Base-by-base conservation (phyloP, 2,329 filamentous ascomycete genomes). In the Clathrospora elynae region DNA sequence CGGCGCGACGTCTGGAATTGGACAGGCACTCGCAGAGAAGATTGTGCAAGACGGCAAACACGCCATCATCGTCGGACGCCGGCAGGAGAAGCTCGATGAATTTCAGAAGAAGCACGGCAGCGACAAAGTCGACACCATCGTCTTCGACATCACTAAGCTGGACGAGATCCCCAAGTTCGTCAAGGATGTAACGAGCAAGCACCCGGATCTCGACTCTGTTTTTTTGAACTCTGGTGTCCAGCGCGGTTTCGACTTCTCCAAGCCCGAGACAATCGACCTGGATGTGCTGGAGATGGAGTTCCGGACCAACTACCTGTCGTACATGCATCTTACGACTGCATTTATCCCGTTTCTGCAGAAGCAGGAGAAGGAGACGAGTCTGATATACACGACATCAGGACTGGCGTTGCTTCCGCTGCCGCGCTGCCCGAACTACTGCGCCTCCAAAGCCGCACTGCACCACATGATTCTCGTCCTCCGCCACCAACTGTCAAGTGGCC, bases 141-240 rank as follows among this genome's bases (percentile, higher is more conserved):
- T 68, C 4, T 77, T 81, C 49, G 79, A 82, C 53, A 74, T 81
- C 41, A 76, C 73, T 22, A 61, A 78, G 28, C 65, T 80, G 4
- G 67, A 75, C 7, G 57, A 73, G 28, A 78, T 80, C 14, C 71
- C 75, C 3, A 57, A 64, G 6, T 78, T 78, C 45, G 73, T 67
- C 3, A 59, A 64, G 14, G 65, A 71, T 11, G 59, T 76, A 24
- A 74, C 69, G 13, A 60, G 57, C 19, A 67, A 70, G 38, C 74
- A 80, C 47, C 72, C 77, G 0, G 77, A 79, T 46, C 61, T 81
- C 2, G 78, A 80, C 55, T 75, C 72, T 43, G 61, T 80, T n/a
- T 70, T 80, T 43, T 57, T 80, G 34, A 80, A 80, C 61, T 73
- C 75, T 1, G 78, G 78, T n/a, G 75, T 80, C 20, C 78, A 80